Conservation (phyloP, 2,329 filamentous ascomycete species). For the Alternaria triticina region DNA sequence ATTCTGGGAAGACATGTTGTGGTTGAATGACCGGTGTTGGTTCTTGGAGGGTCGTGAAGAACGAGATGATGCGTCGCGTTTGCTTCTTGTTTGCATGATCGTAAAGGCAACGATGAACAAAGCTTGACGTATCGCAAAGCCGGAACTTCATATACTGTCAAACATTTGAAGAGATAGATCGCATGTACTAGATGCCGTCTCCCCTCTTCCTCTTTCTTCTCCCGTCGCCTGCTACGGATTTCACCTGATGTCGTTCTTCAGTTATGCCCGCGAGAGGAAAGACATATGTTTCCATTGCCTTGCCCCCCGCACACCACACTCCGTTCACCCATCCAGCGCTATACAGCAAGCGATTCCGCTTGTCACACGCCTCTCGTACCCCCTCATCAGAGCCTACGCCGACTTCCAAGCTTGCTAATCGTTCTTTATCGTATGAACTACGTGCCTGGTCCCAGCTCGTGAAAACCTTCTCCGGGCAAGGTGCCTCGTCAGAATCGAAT, state of each 20-base stretch:
- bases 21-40: neutral
- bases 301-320: slow-evolving; percentile 11
- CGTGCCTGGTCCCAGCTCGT: slow-evolving; percentile 23
- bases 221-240: neutral
- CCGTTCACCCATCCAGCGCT: slow-evolving; percentile 25
- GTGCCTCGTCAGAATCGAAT: neutral
- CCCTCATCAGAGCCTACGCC: too few relatives aligned
- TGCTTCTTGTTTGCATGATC: neutral
- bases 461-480: slow-evolving; percentile 4
- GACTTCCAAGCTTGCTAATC: slow-evolving; percentile 19
- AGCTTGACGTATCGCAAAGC: neutral
- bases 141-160: neutral
- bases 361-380: neutral
- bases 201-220: neutral
- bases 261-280: slow-evolving; percentile 10
- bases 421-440: too few relatives aligned
- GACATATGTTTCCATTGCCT: slow-evolving; percentile 7
- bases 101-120: neutral
- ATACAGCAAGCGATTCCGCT: neutral
- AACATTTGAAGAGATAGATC: too few relatives aligned
- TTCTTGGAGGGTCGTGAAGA: neutral
- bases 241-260: neutral
- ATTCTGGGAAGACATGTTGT: neutral
- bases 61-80: neutral
- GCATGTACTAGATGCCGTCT: neutral